Evolutionary conservation across 371 early-diverging fungal genomes (phyloP), one percentile per base, ranked within the genome.

Genomic region (Blastocladiella emersonii): DNA sequence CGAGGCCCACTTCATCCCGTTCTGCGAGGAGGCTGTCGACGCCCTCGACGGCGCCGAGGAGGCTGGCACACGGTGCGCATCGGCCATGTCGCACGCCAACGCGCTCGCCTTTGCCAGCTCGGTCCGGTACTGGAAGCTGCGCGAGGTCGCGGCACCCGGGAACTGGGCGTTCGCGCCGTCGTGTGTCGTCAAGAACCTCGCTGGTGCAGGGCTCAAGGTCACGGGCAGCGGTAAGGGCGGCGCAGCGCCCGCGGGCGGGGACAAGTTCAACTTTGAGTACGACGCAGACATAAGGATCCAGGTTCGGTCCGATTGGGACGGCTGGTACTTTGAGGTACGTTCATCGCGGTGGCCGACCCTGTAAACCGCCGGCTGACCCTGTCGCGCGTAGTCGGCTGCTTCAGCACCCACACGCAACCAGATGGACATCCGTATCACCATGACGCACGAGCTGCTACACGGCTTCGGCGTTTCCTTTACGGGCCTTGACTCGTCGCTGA

Each of bases 1-100:
- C 37, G 59, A 59, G 8, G 59, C 59, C 10, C 25, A 25, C 15
- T 59, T 35, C 21, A 59, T 59, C 59, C 59, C 59, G 13, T 59
- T 59, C 17, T 59, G 59, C 43, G 59, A 59, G 15, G 59, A 59
- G 32, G 25, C 59, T 39, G 44, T 59, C 27, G 37, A 59, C 32
- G 41, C 59, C 7, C 30, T 51, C 8, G 53, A 27, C 32, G 30
- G 53, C 34, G 30, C 32, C 0, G 10, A 17, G 10, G 23, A 44
- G 3, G 45, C 3, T 12, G 45, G 19, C 19, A 17, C 12, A 3
- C 53, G 32, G 30, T 51, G 53, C 32, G 27, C 53, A 30, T 30
- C 30, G 15, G 53, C 53, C 1, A 8, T 51, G 2, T 30, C 30
- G 13, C 53, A 51, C 32, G 30, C 27, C 30, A 12, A 23, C 32